phyloP scores from a whole-genome alignment of 805 yeast genomes.

The Candida caryicola region DNA sequence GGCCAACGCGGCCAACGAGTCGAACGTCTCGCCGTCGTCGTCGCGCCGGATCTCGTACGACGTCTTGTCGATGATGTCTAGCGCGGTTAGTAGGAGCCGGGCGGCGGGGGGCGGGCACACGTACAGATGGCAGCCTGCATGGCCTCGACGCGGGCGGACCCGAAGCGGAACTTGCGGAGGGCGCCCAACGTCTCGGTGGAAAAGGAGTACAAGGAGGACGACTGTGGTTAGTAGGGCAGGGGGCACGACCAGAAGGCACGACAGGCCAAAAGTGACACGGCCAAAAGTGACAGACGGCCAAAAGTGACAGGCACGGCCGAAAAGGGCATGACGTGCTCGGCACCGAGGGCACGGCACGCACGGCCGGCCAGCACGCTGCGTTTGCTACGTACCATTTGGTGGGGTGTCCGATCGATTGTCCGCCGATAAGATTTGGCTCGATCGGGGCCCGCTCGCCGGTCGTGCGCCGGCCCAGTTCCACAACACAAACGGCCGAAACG shows the following conservation, averaged over 20 bases:
- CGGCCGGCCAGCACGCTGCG: no score
- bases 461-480: constrained; percentile 2
- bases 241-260: no score
- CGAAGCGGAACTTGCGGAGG: constrained; percentile 69
- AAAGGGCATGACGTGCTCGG: no score
- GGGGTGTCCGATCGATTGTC: no score
- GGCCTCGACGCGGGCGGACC: constrained; percentile 60
- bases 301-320: no score
- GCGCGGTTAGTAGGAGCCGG: constrained; percentile 7
- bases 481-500: constrained; percentile 3
- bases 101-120: constrained; percentile 18
- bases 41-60: constrained; percentile 52
- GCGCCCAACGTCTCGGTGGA: constrained; percentile 56
- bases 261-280: no score
- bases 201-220: constrained; percentile 54
- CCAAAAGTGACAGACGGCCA: no score
- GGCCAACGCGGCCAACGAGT: constrained; percentile 55
- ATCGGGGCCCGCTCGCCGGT: background rate
- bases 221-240: constrained; percentile 6
- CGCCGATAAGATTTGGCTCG: no score
- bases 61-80: constrained; percentile 55
- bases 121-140: constrained; percentile 62
- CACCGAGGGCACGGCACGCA: no score
- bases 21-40: constrained; percentile 45
- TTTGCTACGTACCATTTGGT: no score